phyloP scores from a whole-genome alignment of 2,329 filamentous ascomycete species.

The Chrysoporthe cubensis region DNA sequence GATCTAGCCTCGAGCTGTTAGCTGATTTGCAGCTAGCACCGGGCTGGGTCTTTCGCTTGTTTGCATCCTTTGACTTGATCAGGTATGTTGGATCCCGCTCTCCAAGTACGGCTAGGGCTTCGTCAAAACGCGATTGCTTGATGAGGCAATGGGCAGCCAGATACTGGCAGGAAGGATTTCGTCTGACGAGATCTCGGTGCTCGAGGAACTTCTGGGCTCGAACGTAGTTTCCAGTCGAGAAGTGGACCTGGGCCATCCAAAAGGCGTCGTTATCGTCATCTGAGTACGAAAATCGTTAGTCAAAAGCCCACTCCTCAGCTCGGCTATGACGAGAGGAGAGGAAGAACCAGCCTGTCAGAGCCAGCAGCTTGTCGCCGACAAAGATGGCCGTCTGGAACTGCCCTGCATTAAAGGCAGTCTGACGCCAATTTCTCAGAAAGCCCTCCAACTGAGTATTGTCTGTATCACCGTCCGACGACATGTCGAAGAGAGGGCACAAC shows the following conservation, averaged over 20 bases:
- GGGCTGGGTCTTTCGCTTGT: constrained; percentile 73
- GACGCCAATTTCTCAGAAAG: constrained; percentile 91
- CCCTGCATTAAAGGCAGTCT: constrained; percentile 92
- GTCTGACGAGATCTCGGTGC: constrained; percentile 78
- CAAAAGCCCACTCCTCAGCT: constrained; percentile 13
- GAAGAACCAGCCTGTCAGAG: constrained; percentile 79
- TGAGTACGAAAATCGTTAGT: constrained; percentile 42
- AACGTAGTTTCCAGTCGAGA: constrained; percentile 91
- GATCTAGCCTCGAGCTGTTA: constrained; percentile 16
- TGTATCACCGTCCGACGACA: constrained; percentile 28
- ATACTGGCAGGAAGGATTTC: constrained; percentile 87
- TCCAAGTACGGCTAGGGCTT: constrained; percentile 83
- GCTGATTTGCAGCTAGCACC: constrained; percentile 25
- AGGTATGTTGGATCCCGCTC: constrained; percentile 94
- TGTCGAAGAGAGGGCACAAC: constrained; percentile 9
- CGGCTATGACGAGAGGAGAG: constrained; percentile 18
- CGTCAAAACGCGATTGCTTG: constrained; percentile 87
- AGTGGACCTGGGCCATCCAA: constrained; percentile 98
- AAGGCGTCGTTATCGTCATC: constrained; percentile 94
- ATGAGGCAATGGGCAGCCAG: constrained; percentile 93
- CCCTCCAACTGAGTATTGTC: constrained; percentile 70
- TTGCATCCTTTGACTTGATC: constrained; percentile 62
- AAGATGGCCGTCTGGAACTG: constrained; percentile 97
- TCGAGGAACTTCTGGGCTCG: constrained; percentile 86
- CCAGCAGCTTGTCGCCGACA: constrained; percentile 94